A percentile compares a stretch with the other conserved stretches of the same genome.
These are phyloP conservation scores for Epichloe gansuensis DNA, from an alignment of 2,329 filamentous ascomycete genomes.

Conservation along the genomic window DNA sequence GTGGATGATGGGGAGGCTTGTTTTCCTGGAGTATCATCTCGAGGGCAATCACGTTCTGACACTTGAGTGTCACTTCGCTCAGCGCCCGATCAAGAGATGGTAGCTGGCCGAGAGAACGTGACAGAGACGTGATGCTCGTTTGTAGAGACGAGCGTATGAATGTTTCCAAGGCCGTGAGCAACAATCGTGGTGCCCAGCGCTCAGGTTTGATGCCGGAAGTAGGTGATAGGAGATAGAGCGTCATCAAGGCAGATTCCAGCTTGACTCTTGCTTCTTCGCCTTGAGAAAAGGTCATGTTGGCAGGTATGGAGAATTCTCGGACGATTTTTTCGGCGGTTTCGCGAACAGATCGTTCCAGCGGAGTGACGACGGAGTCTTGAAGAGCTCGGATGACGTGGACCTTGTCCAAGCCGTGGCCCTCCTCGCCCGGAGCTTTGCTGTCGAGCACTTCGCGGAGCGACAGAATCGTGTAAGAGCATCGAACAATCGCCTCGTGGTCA, in stretches of 20 bases:
- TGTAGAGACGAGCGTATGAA: constrained; percentile 76
- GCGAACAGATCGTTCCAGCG: constrained; percentile 62
- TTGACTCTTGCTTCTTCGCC: constrained; percentile 63
- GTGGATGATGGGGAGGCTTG: constrained; percentile 56
- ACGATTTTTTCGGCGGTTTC: constrained; percentile 66
- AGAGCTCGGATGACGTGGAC: constrained; percentile 63
- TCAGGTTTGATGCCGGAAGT: constrained; percentile 39
- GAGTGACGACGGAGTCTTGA: constrained; percentile 54
- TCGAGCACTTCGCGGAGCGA: constrained; percentile 62
- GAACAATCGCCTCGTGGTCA: constrained; percentile 68
- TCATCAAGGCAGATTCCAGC: constrained; percentile 59
- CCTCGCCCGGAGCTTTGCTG: constrained; percentile 54
- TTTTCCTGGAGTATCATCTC: constrained; percentile 63
- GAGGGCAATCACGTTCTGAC: constrained; percentile 83
- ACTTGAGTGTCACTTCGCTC: constrained; percentile 68
- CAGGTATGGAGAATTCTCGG: constrained; percentile 65
- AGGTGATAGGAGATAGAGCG: constrained; percentile 74
- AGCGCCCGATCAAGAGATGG: constrained; percentile 74
- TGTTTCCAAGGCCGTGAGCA: constrained; percentile 65
- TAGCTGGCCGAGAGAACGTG: constrained; percentile 65
- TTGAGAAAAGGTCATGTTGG: constrained; percentile 46
- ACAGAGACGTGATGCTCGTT: constrained; percentile 61
- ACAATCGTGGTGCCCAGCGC: constrained; percentile 52
- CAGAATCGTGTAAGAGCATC: constrained; percentile 69
- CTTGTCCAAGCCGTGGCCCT: constrained; percentile 63